A percentile compares a stretch with the other conserved stretches of the same genome.
Evolutionary conservation across 2,329 filamentous ascomycete genomes (phyloP).

Genomic region (Xylariomycetidae sp.): DNA sequence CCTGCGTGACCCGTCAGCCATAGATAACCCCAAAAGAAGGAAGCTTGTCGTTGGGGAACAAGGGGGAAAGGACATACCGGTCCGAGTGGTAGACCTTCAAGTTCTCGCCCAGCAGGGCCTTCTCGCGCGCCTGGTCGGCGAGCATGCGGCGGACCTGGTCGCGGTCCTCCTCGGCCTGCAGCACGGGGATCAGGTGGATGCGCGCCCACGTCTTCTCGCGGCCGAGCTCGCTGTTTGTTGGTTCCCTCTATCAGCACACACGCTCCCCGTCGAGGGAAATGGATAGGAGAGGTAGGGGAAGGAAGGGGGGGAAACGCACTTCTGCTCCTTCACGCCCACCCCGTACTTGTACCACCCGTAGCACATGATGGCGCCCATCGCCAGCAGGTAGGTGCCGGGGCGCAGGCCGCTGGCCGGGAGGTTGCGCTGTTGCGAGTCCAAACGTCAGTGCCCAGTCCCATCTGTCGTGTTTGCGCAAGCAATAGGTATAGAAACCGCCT

Average conservation of each 20-base stretch:
- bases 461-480: no score
- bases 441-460: no score
- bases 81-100: constrained; percentile 83
- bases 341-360: constrained; percentile 88
- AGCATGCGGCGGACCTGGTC: constrained; percentile 84
- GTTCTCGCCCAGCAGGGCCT: constrained; percentile 80
- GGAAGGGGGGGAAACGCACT: constrained; percentile 51
- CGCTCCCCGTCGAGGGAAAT: background rate
- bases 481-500: no score
- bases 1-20: constrained; percentile 35
- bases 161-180: constrained; percentile 95
- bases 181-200: constrained; percentile 86
- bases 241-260: constrained; percentile 2
- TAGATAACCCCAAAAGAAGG: background rate
- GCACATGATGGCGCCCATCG: constrained; percentile 70
- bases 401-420: constrained; percentile 86
- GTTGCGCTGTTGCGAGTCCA: constrained; percentile 83
- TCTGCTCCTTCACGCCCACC: constrained; percentile 79
- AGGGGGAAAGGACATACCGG: constrained; percentile 50
- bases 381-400: constrained; percentile 71
- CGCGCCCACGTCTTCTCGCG: constrained; percentile 98
- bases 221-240: constrained; percentile 66
- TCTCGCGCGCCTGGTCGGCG: constrained; percentile 84
- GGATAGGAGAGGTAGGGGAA: background rate
- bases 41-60: background rate